A percentile compares a stretch with the other conserved stretches of the same genome.
phyloP scores from a whole-genome alignment of 139 green algal species.

The Dunaliella primolecta region DNA sequence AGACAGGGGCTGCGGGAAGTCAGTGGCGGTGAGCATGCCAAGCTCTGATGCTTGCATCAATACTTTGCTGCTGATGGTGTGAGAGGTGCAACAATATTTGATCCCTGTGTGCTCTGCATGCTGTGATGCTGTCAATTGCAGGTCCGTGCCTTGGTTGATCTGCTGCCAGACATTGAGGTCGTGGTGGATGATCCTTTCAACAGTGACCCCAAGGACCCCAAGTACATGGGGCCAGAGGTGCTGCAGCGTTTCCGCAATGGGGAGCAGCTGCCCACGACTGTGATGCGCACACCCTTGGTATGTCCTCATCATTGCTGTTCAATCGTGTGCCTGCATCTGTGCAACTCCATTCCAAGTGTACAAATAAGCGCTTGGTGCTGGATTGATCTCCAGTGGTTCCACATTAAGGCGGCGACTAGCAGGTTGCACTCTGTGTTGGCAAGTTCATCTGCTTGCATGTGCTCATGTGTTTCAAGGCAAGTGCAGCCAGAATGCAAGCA shows the following conservation, averaged over 20 bases:
- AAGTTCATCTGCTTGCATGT: too few relatives aligned
- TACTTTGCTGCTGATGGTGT: too few relatives aligned
- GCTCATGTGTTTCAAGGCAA: too few relatives aligned
- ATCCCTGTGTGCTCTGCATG: not conserved
- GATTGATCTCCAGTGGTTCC: not conserved
- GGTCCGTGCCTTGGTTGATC: slow-evolving; percentile 74
- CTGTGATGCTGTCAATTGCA: slow-evolving; percentile 17
- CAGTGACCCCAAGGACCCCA: slow-evolving; percentile 71
- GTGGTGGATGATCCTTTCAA: slow-evolving; percentile 81
- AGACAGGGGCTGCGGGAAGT: slow-evolving; percentile 84
- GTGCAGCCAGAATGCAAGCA: too few relatives aligned
- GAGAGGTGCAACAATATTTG: too few relatives aligned
- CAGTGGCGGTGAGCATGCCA: slow-evolving; percentile 50
- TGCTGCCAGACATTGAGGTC: slow-evolving; percentile 81
- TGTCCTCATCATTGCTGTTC: not conserved
- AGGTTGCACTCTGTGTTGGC: too few relatives aligned
- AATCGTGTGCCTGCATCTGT: not conserved
- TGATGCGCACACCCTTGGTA: slow-evolving; percentile 64
- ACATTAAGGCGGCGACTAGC: not conserved
- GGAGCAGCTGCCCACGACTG: slow-evolving; percentile 47
- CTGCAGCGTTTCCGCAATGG: slow-evolving; percentile 45
- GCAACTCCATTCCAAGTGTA: too few relatives aligned
- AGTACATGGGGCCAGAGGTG: slow-evolving; percentile 78
- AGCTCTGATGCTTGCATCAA: not conserved
- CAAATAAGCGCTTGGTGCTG: too few relatives aligned